Evolutionary conservation across 2,329 filamentous ascomycete genomes (phyloP).

Genomic region (Exophiala oligosperma): DNA sequence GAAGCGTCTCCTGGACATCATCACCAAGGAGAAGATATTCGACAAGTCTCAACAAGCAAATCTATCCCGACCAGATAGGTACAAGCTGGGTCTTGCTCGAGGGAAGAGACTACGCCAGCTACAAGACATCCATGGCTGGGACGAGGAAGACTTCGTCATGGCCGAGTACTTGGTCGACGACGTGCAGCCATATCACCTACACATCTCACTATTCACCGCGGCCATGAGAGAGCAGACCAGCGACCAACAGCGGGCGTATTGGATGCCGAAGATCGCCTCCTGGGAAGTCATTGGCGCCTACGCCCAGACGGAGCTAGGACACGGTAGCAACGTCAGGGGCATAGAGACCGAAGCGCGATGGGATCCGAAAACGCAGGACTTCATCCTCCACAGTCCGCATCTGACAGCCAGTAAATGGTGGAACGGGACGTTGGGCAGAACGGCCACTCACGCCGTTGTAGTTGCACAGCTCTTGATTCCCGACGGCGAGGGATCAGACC

Average conservation of each 20-base stretch:
- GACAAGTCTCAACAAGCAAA: conserved; percentile 51
- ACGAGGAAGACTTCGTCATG: conserved; percentile 49
- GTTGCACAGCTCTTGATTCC: conserved; percentile 53
- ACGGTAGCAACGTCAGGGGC: conserved; percentile 53
- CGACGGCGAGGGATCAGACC: conserved; percentile 15
- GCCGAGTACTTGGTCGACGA: conserved; percentile 54
- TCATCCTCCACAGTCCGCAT: conserved; percentile 51
- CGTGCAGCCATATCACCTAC: conserved; percentile 53
- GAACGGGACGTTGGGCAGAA: conserved; percentile 53
- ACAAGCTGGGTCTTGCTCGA: conserved; percentile 51
- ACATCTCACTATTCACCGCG: conserved; percentile 52
- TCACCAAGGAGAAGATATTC: conserved; percentile 49
- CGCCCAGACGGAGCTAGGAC: conserved; percentile 53
- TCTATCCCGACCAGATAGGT: conserved; percentile 51
- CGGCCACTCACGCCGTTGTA: conserved; percentile 54
- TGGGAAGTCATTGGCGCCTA: conserved; percentile 55
- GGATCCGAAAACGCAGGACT: conserved; percentile 46
- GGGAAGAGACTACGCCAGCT: conserved; percentile 51
- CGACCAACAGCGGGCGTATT: conserved; percentile 47
- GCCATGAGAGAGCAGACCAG: conserved; percentile 51
- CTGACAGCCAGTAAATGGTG: conserved; percentile 56
- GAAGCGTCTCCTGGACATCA: conserved; percentile 44
- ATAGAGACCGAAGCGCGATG: conserved; percentile 50
- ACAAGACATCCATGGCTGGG: conserved; percentile 46
- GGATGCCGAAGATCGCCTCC: conserved; percentile 49